A percentile compares a stretch with the other conserved stretches of the same genome.
These are phyloP conservation scores for Scleroderma bovista DNA, from an alignment of 768 basidiomycete genomes.

Conservation along the genomic window DNA sequence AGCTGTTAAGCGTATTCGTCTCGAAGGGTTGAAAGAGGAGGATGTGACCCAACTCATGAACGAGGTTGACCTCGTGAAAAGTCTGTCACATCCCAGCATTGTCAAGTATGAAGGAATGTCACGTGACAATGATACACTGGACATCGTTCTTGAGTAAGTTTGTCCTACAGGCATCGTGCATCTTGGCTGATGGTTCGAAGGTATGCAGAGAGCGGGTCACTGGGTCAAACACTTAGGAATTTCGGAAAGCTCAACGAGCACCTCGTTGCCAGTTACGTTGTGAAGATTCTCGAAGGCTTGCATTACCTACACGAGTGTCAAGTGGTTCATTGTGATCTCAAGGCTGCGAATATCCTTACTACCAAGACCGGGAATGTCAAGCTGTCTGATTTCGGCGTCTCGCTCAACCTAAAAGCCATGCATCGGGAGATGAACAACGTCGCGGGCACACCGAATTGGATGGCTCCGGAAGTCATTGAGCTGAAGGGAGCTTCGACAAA, in stretches of 20 bases:
- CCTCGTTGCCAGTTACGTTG: slow-evolving; percentile 88
- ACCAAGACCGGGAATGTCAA: slow-evolving; percentile 98
- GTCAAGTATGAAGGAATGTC: slow-evolving; percentile 98
- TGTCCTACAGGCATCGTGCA: slow-evolving; percentile 8
- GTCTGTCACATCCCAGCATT: slow-evolving; percentile 88
- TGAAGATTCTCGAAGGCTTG: slow-evolving; percentile 94
- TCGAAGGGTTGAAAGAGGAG: slow-evolving; percentile 86
- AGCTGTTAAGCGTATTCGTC: slow-evolving; percentile 94
- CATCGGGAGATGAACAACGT: slow-evolving; percentile 80
- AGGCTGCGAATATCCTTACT: slow-evolving; percentile 97
- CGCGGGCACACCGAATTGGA: slow-evolving; percentile 97
- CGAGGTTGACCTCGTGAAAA: slow-evolving; percentile 90
- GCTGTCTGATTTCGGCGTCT: slow-evolving; percentile 96
- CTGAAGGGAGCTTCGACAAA: slow-evolving; percentile 91
- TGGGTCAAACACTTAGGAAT: slow-evolving; percentile 87
- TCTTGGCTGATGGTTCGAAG: slow-evolving; percentile 37
- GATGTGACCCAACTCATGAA: slow-evolving; percentile 89
- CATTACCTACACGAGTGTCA: slow-evolving; percentile 87
- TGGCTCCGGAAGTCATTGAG: slow-evolving; percentile 98
- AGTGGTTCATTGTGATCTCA: slow-evolving; percentile 96
- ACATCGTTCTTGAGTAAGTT: slow-evolving; percentile 90
- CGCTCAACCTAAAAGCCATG: slow-evolving; percentile 90
- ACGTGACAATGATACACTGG: slow-evolving; percentile 81
- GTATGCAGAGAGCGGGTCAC: slow-evolving; percentile 93
- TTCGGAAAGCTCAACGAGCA: slow-evolving; percentile 92